Evolutionary conservation across 345 rosid species (phyloP), one percentile per base, ranked within the genome.

Genomic region (Sisymbrium irio): DNA sequence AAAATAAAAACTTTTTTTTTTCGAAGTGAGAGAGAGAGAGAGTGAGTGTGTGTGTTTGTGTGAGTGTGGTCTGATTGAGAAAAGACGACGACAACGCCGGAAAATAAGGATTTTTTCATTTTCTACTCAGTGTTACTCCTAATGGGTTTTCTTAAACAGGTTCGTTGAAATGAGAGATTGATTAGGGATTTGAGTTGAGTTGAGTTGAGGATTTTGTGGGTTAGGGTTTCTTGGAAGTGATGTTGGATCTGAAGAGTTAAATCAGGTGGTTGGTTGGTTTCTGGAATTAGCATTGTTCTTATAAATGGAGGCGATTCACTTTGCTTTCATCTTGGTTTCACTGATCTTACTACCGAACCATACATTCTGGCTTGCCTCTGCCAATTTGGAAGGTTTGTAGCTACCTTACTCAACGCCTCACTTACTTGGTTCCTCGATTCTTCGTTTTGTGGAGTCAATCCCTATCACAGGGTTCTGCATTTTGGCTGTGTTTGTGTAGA

Each of bases 311-410:
- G 58, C 5, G 36, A 49, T 0, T 57, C 30, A 0, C 58, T 8
- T 44, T 3, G 49, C 1, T 11, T 58, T 71, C 15, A 35, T 58
- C 36, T 71, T 77, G 30, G 5, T 58, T 55, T 71, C 68, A 7
- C 56, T 71, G 0, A 57, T 77, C 62, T 71, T 77, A 32, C 63
- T 77, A 0, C 55, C n/a, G 9, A 63, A 37, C 71, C 80, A 10
- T 8, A 11, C 73, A 40, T 4, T 50, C 4, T 58, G 77, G 68
- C 49, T 77, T 40, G 80, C 42, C 46, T 77, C 77, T 77, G 80
- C 80, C 58, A 77, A 77, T 46, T 15, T 77, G 56, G 80, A 77
- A 77, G 80, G 80, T 77, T 49, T 39, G 41, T 71, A 4, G 27
- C 57, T 64, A 0, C 54, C 13, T 32, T 18, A 20, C 50, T 65